A percentile compares a stretch with the other conserved stretches of the same genome.
Conservation (phyloP, 192 early-diverging fungal species). For the Gonapodya prolifera region DNA sequence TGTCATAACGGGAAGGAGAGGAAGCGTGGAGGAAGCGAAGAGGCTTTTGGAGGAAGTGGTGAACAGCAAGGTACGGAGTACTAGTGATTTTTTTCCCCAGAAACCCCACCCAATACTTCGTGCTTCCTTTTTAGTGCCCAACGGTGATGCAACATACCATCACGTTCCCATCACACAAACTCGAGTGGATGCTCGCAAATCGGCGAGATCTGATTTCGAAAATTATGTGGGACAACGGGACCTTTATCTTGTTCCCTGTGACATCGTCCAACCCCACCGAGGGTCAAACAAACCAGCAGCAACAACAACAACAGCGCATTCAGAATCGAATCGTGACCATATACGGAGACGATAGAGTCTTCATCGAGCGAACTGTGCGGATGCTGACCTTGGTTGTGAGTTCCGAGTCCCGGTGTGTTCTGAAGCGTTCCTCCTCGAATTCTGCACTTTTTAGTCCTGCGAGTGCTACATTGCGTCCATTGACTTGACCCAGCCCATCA, state of each 20-base stretch:
- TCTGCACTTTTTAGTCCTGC: too few relatives aligned
- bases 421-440: too few relatives aligned
- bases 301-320: conserved; percentile 41
- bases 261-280: too few relatives aligned
- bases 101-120: not conserved
- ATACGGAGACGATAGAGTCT: conserved; percentile 51
- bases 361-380: conserved; percentile 60
- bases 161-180: conserved; percentile 49
- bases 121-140: not conserved
- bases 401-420: not conserved
- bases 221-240: conserved; percentile 70
- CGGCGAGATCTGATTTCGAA: conserved; percentile 43
- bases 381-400: conserved; percentile 56
- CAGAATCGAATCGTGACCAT: conserved; percentile 36
- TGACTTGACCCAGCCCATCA: conserved; percentile 7
- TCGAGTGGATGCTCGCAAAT: conserved; percentile 66
- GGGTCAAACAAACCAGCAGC: too few relatives aligned
- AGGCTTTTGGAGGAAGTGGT: not conserved
- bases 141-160: too few relatives aligned
- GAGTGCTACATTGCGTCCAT: conserved; percentile 37
- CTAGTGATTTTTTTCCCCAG: not conserved
- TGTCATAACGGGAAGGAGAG: not conserved
- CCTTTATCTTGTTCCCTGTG: conserved; percentile 26
- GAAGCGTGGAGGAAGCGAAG: not conserved
- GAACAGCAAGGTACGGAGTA: not conserved